Evolutionary conservation across 495 filamentous ascomycete species (phyloP).

Genomic region (Acidiella bohemica): DNA sequence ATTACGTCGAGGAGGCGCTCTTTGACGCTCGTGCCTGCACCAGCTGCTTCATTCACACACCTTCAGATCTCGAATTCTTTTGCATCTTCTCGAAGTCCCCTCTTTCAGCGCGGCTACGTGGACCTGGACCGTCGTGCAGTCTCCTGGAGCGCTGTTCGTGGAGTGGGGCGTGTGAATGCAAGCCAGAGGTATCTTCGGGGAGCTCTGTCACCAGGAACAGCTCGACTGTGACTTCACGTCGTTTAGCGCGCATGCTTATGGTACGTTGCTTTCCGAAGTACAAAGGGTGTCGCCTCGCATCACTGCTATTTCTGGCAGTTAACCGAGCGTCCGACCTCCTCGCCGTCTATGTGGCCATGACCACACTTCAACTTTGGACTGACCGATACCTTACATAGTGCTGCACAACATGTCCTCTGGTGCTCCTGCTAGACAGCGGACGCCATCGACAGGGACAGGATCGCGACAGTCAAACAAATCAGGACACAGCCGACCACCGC

Average conservation of each 20-base stretch:
- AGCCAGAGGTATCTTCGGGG: no score
- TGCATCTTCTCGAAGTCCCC: background rate
- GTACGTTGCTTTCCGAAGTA: constrained; percentile 5
- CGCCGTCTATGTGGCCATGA: no score
- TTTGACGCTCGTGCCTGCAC: no score
- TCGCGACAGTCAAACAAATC: no score
- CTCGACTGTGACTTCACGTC: constrained; percentile 6
- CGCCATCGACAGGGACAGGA: no score
- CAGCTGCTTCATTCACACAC: no score
- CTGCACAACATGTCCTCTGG: constrained; percentile 37
- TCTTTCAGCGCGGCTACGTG: constrained; percentile 15
- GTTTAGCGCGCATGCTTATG: constrained; percentile 10
- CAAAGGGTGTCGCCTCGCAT: constrained; percentile 14
- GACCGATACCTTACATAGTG: constrained; percentile 8
- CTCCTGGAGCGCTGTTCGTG: constrained; percentile 2
- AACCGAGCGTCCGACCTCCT: constrained; percentile 12
- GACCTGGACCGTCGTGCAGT: constrained; percentile 5
- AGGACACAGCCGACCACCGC: background rate
- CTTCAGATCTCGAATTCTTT: no score
- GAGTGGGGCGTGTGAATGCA: constrained; percentile 12
- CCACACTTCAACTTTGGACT: constrained; percentile 3
- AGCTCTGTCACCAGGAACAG: background rate
- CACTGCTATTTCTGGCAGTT: constrained; percentile 14
- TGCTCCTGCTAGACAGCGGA: no score
- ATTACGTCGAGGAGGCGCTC: constrained; percentile 10